Base-by-base conservation (phyloP, 2,329 filamentous ascomycete species). In the Aschersonia sp. region DNA sequence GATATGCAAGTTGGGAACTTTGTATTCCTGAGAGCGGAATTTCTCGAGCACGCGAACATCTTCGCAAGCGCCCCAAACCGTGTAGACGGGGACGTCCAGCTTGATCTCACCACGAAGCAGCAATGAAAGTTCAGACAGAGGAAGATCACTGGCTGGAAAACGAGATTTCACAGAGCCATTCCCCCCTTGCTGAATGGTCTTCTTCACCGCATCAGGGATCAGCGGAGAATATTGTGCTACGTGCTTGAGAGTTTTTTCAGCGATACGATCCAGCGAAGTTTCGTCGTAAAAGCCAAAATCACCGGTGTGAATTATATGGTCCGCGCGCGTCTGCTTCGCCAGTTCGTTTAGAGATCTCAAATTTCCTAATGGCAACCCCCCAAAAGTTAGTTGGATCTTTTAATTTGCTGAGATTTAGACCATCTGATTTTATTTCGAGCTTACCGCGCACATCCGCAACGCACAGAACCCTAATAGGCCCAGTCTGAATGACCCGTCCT, bases 241-340 rank as follows among this genome's bases (percentile, higher is more conserved):
- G 70, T 98, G 92, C 70, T 95, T 96, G 46, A 98, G 76, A 29
- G 92, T 98, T 73, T 98, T 98, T 68, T 98, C 92, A 41, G 92
- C 92, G 71, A 98, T 97, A 61, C 92, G 84, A 61, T 97, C 91
- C 56, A 98, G 73, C 38, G 92, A 98, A 48, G 84, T 87, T 59
- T 94, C 85, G 66, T 98, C 92, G 71, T 98, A 98, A 71, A 98
- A 98, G 53, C 92, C 92, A 64, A 98, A 98, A 66, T 98, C 92
- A 66, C 92, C 92, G 28, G 92, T 98, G 69, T 98, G 92, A 61
- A 98, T 89, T 67, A 98, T 95, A 71, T 96, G 89, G 69, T 96
- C 89, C 59, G 92, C 92, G 63, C 85, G 85, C 53, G 92, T 91
- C 63, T 92, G 85, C 68, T 87, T 94, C 54, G 92, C 92, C 52